Conservation (phyloP, 495 filamentous ascomycete genomes). For the Lindgomyces ingoldianus region DNA sequence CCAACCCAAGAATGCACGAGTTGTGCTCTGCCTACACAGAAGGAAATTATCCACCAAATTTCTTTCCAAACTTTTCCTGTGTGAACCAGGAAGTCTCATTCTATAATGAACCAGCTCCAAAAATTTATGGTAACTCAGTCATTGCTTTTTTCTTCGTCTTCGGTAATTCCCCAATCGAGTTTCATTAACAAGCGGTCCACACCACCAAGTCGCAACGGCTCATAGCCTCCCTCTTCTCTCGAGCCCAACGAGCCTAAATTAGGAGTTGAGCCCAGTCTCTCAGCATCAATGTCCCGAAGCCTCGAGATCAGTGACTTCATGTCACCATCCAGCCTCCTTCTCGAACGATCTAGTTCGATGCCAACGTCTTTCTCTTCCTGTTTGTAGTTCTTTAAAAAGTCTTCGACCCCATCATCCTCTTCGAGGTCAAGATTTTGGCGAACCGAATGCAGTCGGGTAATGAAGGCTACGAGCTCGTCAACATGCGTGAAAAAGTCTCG, state of each 20-base stretch:
- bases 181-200: conserved; percentile 85
- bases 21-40: no score
- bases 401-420: conserved; percentile 73
- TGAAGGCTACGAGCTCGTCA: conserved; percentile 74
- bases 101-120: no score
- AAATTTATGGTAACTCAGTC: no score
- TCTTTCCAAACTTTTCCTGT: no score
- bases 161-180: conserved; percentile 65
- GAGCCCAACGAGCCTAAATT: conserved; percentile 27
- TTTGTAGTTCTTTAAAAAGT: conserved; percentile 67
- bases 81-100: no score
- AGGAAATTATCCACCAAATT: no score
- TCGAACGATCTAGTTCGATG: conserved; percentile 56
- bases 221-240: conserved; percentile 53
- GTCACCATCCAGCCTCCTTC: conserved; percentile 56
- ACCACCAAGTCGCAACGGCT: conserved; percentile 66
- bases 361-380: conserved; percentile 67
- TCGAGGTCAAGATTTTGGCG: conserved; percentile 76
- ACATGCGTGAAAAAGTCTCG: conserved; percentile 69
- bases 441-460: conserved; percentile 68
- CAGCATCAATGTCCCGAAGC: conserved; percentile 61
- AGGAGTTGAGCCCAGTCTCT: conserved; percentile 39
- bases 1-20: no score
- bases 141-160: conserved; percentile 32
- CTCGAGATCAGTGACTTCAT: conserved; percentile 63